phyloP scores from a whole-genome alignment of 1,284 basidiomycete genomes.

The Somion occarium region DNA sequence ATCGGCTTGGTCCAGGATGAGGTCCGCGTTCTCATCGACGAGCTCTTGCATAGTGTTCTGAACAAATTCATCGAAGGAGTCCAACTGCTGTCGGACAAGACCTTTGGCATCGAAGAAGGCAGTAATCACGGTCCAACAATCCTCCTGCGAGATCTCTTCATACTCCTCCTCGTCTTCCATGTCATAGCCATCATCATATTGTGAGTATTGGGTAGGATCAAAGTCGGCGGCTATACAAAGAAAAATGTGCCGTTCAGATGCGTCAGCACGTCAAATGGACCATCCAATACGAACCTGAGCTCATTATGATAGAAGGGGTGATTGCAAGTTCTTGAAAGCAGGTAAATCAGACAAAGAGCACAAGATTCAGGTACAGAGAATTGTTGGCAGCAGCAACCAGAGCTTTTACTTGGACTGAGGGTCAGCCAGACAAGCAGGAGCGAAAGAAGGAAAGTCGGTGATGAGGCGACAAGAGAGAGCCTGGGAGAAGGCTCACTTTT shows the following conservation, averaged over 20 bases:
- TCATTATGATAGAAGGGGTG: too few species aligned
- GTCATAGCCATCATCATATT: conserved; percentile 37
- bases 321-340: too few species aligned
- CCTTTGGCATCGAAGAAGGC: conserved; percentile 98
- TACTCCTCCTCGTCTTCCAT: conserved; percentile 55
- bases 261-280: neutral
- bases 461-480: neutral
- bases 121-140: conserved; percentile 94
- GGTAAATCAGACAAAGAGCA: too few species aligned
- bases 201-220: conserved; percentile 33
- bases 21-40: conserved; percentile 91
- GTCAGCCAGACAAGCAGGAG: neutral
- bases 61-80: conserved; percentile 99
- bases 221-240: conserved; percentile 18
- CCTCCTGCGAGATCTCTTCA: conserved; percentile 86
- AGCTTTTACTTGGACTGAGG: too few species aligned
- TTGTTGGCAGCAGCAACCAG: too few species aligned
- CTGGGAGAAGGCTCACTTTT: neutral
- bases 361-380: too few species aligned
- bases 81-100: conserved; percentile 95
- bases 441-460: neutral
- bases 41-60: conserved; percentile 99
- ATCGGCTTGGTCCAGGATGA: conserved; percentile 94
- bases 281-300: conserved; percentile 3
- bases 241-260: neutral